Evolutionary conservation across 352 stramenopile genomes (phyloP).

Genomic region (Phytophthora citricola): DNA sequence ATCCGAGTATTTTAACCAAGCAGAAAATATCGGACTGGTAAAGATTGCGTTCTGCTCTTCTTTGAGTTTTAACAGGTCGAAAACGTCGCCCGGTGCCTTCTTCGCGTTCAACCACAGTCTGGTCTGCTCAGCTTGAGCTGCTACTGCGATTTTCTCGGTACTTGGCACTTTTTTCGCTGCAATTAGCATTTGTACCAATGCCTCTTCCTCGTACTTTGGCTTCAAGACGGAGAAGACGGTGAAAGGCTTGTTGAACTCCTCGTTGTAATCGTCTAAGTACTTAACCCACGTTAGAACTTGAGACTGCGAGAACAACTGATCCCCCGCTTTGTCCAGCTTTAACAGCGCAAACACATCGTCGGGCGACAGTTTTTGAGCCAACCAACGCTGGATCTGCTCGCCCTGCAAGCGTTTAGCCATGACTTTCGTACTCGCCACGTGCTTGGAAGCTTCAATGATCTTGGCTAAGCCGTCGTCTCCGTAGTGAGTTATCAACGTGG

Average conservation of each 20-base stretch:
- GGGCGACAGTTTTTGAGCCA: background rate
- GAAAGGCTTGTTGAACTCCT: background rate
- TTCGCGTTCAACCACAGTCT: conserved; percentile 2
- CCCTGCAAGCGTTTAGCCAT: conserved; percentile 14
- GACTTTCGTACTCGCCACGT: background rate
- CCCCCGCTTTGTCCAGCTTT: conserved; percentile 13
- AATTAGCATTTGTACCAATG: conserved; percentile 9
- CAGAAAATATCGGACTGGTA: conserved; percentile 3
- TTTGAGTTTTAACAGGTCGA: conserved; percentile 13
- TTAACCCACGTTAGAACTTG: conserved; percentile 15
- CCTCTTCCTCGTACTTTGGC: conserved; percentile 1
- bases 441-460: conserved; percentile 20
- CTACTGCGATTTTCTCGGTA: conserved; percentile 7
- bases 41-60: conserved; percentile 2
- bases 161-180: conserved; percentile 13
- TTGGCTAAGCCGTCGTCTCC: conserved; percentile 15
- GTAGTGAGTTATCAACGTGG: conserved; percentile 10
- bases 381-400: conserved; percentile 18
- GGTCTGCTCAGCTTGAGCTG: conserved; percentile 14
- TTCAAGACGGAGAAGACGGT: conserved; percentile 7
- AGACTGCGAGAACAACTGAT: conserved; percentile 6
- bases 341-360: conserved; percentile 7
- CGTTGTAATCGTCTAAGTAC: conserved; percentile 13
- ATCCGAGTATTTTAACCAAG: conserved; percentile 9
- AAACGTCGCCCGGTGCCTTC: background rate